Base-by-base conservation (phyloP, 2,329 filamentous ascomycete species). In the Aspergillus uvarum region DNA sequence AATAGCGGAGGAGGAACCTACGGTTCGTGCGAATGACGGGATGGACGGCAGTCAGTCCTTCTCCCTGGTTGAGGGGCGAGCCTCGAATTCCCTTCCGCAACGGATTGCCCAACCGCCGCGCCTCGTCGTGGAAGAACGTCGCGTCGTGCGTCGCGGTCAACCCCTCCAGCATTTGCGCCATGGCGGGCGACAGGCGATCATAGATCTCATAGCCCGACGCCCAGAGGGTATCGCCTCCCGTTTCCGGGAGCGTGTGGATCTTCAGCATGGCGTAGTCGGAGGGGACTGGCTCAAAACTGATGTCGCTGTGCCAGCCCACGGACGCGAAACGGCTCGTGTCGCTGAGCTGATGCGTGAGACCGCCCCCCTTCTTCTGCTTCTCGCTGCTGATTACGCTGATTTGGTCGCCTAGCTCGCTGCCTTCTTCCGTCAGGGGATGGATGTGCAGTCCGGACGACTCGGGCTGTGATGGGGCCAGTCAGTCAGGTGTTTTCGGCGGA, bases 131-230 rank as follows among this genome's bases (percentile, higher is more conserved):
- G 60, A 77, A 79, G 72, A 86, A 87, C 1, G 70, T 80, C 0
- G 79, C 80, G 65, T 82, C 84, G 52, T 79, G 83, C 0, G 83
- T 85, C 5, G 81, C 86, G 0, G 84, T 88, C 19, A 89, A 72
- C 0, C 74, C 72, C 58, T 89, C 85, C 35, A 88, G 77, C 70
- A 88, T 87, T 21, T 74, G 74, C 56, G 83, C 83, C 61, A 83
- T 82, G 0, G 82, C 76, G 2, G 77, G 75, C 10, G 83, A 86
- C 57, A 89, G 77, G 32, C 85, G 81, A 68, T 89, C 87, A 67
- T 87, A 89, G 7, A 88, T 72, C 67, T 89, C 86, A 67, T 88
- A 89, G 0, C 85, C 86, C 1, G 84, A 87, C 0, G 86, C 87
- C 86, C 86, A 89, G 4, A 89, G 80, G 0, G 87, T 88, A 70